Evolutionary conservation across 495 filamentous ascomycete species (phyloP).

Genomic region (Schizothecium vesticola): DNA sequence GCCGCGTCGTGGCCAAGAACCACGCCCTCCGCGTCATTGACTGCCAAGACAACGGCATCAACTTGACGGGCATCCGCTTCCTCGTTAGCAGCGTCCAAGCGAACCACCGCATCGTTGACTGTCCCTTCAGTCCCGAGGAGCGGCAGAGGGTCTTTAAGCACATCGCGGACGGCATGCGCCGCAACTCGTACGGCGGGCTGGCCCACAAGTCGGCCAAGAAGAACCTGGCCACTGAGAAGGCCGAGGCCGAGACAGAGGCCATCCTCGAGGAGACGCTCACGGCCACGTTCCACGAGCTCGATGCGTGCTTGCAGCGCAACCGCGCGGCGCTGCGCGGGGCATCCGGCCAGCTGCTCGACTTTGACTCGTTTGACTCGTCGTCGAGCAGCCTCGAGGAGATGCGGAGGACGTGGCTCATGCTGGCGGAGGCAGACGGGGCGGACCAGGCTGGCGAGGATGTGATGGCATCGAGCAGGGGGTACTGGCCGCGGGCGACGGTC

Average conservation of each 20-base stretch:
- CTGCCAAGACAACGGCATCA: conserved; percentile 40
- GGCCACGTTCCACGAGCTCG: conserved; percentile 16
- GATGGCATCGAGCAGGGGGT: neutral
- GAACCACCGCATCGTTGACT: conserved; percentile 24
- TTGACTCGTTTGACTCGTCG: conserved; percentile 14
- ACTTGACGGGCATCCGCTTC: conserved; percentile 32
- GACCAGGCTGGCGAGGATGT: neutral
- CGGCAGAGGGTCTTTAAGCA: conserved; percentile 22
- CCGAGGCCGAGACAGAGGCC: conserved; percentile 8
- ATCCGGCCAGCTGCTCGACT: conserved; percentile 18
- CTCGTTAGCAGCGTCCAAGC: conserved; percentile 25
- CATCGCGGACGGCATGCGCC: conserved; percentile 17
- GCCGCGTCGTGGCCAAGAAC: conserved; percentile 37
- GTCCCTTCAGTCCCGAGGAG: conserved; percentile 21
- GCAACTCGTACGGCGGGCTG: neutral
- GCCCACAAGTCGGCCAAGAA: neutral
- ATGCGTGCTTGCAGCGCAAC: conserved; percentile 19
- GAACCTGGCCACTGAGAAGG: neutral
- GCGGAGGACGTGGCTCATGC: neutral
- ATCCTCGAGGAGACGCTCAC: conserved; percentile 10
- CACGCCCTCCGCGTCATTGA: conserved; percentile 26
- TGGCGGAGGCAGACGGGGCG: neutral
- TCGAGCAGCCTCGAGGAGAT: conserved; percentile 11
- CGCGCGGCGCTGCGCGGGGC: conserved; percentile 14
- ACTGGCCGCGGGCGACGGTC: conserved; percentile 15